Percentiles rank a stretch among this genome's conserved stretches.
phyloP scores from a whole-genome alignment of 1,139 yeast species.

The Yamadazyma dushanensis region DNA sequence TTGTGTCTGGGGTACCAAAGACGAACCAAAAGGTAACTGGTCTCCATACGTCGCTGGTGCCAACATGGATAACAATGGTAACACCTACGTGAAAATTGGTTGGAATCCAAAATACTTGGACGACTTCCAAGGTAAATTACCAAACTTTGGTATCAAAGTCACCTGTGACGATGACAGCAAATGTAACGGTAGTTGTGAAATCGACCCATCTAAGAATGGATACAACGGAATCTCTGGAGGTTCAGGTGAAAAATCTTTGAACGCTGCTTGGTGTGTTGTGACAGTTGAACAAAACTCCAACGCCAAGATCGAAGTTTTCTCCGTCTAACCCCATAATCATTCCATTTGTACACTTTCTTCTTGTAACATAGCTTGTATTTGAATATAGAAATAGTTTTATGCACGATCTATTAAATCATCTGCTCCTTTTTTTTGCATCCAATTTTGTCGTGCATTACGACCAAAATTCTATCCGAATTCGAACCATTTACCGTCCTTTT shows the following conservation, averaged over 20 bases:
- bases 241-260: constrained; percentile 53
- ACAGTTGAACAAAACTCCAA: constrained; percentile 65
- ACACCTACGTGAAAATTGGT: constrained; percentile 79
- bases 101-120: constrained; percentile 88
- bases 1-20: constrained; percentile 79
- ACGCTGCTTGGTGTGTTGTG: constrained; percentile 78
- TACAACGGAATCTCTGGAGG: constrained; percentile 53
- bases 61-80: constrained; percentile 65
- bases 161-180: constrained; percentile 66
- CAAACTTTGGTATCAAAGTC: constrained; percentile 70
- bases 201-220: constrained; percentile 66
- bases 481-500: background rate
- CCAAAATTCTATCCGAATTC: too few relatives aligned
- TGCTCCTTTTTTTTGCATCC: constrained; percentile 1
- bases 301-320: constrained; percentile 75
- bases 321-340: constrained; percentile 17
- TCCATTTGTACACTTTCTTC: background rate
- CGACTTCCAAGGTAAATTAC: constrained; percentile 53
- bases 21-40: constrained; percentile 82
- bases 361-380: constrained; percentile 3
- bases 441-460: background rate
- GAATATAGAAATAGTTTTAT: background rate
- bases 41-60: constrained; percentile 92
- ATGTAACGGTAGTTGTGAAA: constrained; percentile 81
- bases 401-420: background rate